Conservation (phyloP, 192 early-diverging fungal genomes). For the Mortierella hygrophila region DNA sequence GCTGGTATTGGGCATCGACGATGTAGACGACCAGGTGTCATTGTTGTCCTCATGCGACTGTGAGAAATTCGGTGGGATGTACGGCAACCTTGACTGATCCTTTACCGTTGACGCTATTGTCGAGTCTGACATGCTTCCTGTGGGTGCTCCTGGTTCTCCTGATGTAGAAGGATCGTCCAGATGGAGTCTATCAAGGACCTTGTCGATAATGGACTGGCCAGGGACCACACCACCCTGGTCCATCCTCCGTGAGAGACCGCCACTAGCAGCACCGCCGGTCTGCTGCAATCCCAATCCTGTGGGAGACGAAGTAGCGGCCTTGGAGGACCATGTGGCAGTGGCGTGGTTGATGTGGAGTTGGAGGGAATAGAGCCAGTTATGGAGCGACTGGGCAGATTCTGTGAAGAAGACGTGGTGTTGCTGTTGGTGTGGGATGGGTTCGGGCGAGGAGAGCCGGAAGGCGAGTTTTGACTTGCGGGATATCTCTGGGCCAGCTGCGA, state of each 20-base stretch:
- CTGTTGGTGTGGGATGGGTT: constrained; percentile 37
- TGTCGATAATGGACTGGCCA: constrained; percentile 46
- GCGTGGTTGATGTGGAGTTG: constrained; percentile 46
- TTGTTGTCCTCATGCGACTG: constrained; percentile 38
- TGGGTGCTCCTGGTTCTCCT: background rate
- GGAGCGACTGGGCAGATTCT: constrained; percentile 33
- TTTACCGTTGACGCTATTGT: background rate
- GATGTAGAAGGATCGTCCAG: constrained; percentile 14
- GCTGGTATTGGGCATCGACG: constrained; percentile 41
- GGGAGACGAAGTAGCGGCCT: background rate
- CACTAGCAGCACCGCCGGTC: background rate
- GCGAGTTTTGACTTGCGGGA: constrained; percentile 52
- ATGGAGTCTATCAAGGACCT: constrained; percentile 41
- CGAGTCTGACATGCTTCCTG: background rate
- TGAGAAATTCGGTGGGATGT: constrained; percentile 20
- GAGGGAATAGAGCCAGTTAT: constrained; percentile 35
- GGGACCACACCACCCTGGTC: background rate
- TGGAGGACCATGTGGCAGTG: background rate
- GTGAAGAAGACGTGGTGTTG: constrained; percentile 41
- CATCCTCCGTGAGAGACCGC: background rate
- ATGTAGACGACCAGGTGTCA: constrained; percentile 48
- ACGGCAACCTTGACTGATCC: background rate
- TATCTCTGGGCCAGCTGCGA: constrained; percentile 36
- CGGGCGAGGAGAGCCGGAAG: constrained; percentile 33
- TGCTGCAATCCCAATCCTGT: constrained; percentile 7